These are phyloP conservation scores for Phytophthora citrophthora DNA, from an alignment of 352 stramenopile genomes.

Conservation along the genomic window DNA sequence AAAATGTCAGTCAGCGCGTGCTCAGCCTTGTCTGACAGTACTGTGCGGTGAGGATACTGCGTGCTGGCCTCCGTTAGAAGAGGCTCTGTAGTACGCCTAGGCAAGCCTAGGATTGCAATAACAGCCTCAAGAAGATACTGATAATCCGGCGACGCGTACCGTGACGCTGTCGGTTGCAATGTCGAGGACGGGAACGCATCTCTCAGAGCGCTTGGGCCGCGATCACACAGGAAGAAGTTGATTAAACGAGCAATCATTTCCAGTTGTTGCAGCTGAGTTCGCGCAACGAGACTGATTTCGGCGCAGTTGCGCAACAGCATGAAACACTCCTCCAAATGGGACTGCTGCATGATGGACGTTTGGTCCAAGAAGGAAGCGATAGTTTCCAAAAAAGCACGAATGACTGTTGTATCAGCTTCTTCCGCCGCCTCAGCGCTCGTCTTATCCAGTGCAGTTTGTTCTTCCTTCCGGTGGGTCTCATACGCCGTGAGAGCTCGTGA, in stretches of 20 bases:
- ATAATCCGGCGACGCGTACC: conserved; percentile 85
- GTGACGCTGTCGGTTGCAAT: conserved; percentile 43
- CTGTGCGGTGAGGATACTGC: conserved; percentile 74
- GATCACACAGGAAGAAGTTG: conserved; percentile 85
- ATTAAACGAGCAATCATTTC: conserved; percentile 85
- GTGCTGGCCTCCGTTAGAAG: conserved; percentile 69
- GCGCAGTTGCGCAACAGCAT: conserved; percentile 84
- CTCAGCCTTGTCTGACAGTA: conserved; percentile 76
- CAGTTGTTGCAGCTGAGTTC: conserved; percentile 52
- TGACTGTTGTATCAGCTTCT: conserved; percentile 29
- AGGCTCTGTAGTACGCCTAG: conserved; percentile 63
- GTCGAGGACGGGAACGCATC: conserved; percentile 75
- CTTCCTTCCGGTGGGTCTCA: conserved; percentile 57
- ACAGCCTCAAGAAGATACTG: conserved; percentile 91
- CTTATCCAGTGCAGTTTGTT: conserved; percentile 33
- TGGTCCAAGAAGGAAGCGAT: conserved; percentile 74
- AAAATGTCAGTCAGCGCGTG: conserved; percentile 81
- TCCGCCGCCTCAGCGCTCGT: conserved; percentile 23
- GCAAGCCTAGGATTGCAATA: conserved; percentile 83
- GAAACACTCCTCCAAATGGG: conserved; percentile 89
- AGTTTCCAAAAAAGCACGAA: conserved; percentile 53
- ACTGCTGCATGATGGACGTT: conserved; percentile 78
- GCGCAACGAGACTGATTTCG: conserved; percentile 58
- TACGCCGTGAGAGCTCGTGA: conserved; percentile 76
- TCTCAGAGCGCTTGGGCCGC: conserved; percentile 64